Evolutionary conservation across 768 basidiomycete species (phyloP), one percentile per base, ranked within the genome.

Genomic region (Rhizopogon vulgaris): DNA sequence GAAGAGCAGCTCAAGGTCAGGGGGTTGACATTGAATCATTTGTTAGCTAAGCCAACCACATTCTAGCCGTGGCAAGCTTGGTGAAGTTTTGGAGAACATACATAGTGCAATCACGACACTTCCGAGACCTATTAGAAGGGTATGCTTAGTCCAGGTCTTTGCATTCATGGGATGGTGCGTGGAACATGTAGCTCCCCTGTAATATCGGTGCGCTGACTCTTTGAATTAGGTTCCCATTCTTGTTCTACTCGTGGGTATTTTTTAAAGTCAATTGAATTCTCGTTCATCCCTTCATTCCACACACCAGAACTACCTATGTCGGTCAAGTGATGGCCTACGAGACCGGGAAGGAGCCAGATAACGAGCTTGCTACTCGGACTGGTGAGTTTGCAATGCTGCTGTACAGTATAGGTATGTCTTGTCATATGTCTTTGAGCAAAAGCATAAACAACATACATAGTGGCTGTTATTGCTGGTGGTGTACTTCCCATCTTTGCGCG

Each of bases 81-180:
- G 74, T n/a, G 89, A 92, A 55, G 73, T 93, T n/a, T 63, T 93
- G 38, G 71, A 78, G 40, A 93, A 89, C 59, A 96, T 97, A 39
- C 79, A 80, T 57, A 74, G 66, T 28, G 86, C 94, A 4, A 73
- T 91, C 9, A 63, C 79, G 39, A 83, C 82, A 43, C 78, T 97
- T 41, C 94, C 94, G 0, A 82, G 79, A 56, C 86, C 92, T 11
- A 85, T 97, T 40, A 82, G 84, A 46, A 80, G 90, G 25, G 94
- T 97, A 10, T 97, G 94, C 65, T 84, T 86, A 61, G 94, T 96
- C 3, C 94, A 97, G 63, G 69, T 97, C 15, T 94, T 91, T 64
- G 94, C 94, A 2, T 97, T 95, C 66, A 95, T 95, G 91, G 93
- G 91, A 58, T 97, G 94, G 90, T 87, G 59, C 27, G 82, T 70